Evolutionary conservation across 176 grass and related monocot species (phyloP), one percentile per base, ranked within the genome.

Genomic region (Eragrostis curvula): DNA sequence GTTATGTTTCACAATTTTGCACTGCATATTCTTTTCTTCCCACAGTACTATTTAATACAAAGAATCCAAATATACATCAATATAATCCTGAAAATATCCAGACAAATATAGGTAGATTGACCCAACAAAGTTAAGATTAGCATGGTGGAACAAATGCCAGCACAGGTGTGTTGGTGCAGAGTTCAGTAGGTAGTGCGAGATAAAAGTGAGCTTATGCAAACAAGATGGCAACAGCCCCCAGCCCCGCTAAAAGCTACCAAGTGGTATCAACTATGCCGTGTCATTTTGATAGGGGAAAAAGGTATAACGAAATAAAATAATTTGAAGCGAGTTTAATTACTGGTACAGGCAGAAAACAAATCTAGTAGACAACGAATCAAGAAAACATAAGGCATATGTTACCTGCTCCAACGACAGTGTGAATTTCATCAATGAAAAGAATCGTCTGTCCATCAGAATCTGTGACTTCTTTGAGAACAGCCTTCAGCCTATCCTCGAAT

Each of bases 381-480:
- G 7, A 25, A 40, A 47, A 45, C 32, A 79, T 81, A 44, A 44
- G 62, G 58, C 68, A 79, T 58, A 14, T 62, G 27, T 47, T 92
- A 98, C 96, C 96, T 96, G 96, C 96, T 69, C 96, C 96, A 39
- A 98, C 96, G 66, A 98, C 96, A 66, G 96, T 98, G 87, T 98
- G 96, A 62, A 98, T 98, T 80, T 98, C 96, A 74, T 98, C 96
- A 62, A 98, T 98, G 74, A 98, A 98, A 73, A 98, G 84, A 79
- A 98, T 32, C 28, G 85, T 92, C 77, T 90, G 96, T 64, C 96
- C 96, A 84, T 98, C 96, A 14, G 96, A 98, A 74, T 98, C 93
- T 11, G 93, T 96, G 45, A 98, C 91, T 89, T 98, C 93, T 78
- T 83, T 98, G 12, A 98, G 81, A 65, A 98, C 96, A 69, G 96